Conservation (phyloP, 2,329 filamentous ascomycete genomes). For the Orbilia blumenaviensis region DNA sequence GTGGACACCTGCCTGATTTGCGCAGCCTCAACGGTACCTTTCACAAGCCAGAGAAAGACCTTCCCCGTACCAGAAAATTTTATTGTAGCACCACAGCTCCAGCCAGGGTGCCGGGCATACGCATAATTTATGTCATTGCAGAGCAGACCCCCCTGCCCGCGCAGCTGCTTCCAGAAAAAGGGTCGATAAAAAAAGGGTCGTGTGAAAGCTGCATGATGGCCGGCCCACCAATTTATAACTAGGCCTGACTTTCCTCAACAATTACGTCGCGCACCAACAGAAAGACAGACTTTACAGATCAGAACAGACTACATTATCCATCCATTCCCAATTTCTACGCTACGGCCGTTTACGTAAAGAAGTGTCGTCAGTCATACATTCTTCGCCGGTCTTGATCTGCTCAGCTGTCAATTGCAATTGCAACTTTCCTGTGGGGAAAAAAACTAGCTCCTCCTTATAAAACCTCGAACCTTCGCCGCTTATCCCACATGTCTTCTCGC, state of each 20-base stretch:
- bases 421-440: background rate
- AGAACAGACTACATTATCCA: background rate
- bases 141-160: background rate
- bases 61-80: conserved; percentile 15
- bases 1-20: conserved; percentile 38
- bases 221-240: conserved; percentile 24
- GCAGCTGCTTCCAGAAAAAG: conserved; percentile 25
- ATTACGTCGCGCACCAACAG: conserved; percentile 22
- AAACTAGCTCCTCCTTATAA: conserved; percentile 11
- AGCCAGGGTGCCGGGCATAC: conserved; percentile 18
- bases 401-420: background rate
- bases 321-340: conserved; percentile 9
- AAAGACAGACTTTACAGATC: background rate
- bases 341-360: conserved; percentile 34
- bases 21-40: conserved; percentile 49
- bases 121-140: conserved; percentile 48
- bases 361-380: conserved; percentile 8
- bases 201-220: conserved; percentile 9
- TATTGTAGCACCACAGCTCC: background rate
- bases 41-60: conserved; percentile 34
- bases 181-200: conserved; percentile 2
- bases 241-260: conserved; percentile 32
- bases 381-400: background rate
- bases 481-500: conserved; percentile 36
- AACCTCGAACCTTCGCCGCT: conserved; percentile 14